These are phyloP conservation scores for Phytophthora hibernalis DNA, from an alignment of 352 stramenopile species.

Conservation along the genomic window DNA sequence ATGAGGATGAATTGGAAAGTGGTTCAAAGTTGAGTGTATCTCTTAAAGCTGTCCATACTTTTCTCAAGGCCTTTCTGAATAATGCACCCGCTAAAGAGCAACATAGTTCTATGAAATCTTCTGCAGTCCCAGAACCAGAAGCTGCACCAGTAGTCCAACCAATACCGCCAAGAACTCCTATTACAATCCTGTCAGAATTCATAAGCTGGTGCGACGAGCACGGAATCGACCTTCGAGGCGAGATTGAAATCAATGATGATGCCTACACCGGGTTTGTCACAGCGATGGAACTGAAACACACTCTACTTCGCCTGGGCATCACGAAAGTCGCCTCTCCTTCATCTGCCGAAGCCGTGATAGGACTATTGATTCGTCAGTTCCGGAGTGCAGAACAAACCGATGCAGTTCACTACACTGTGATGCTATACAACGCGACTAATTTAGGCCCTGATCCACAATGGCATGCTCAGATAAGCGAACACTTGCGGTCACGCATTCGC, in stretches of 20 bases:
- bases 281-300: slow-evolving; percentile 64
- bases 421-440: slow-evolving; percentile 37
- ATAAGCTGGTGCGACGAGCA: slow-evolving; percentile 41
- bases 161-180: slow-evolving; percentile 9
- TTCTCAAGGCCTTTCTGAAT: slow-evolving; percentile 27
- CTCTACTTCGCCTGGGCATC: slow-evolving; percentile 50
- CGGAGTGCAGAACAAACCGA: slow-evolving; percentile 36
- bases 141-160: neutral
- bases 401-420: slow-evolving; percentile 47
- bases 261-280: slow-evolving; percentile 52
- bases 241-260: slow-evolving; percentile 58
- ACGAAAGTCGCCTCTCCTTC: slow-evolving; percentile 22
- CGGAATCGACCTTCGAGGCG: slow-evolving; percentile 56
- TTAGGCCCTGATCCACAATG: slow-evolving; percentile 19
- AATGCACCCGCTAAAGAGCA: neutral
- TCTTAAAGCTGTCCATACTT: slow-evolving; percentile 40
- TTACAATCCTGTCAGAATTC: slow-evolving; percentile 32
- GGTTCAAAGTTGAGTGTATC: slow-evolving; percentile 29
- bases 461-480: slow-evolving; percentile 42
- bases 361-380: slow-evolving; percentile 65
- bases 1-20: slow-evolving; percentile 3
- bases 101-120: neutral
- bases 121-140: slow-evolving; percentile 1
- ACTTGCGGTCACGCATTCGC: slow-evolving; percentile 55
- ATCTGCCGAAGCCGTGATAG: slow-evolving; percentile 49